These are phyloP conservation scores for Strobilomyces confusus DNA, from an alignment of 768 basidiomycete genomes.

Conservation along the genomic window DNA sequence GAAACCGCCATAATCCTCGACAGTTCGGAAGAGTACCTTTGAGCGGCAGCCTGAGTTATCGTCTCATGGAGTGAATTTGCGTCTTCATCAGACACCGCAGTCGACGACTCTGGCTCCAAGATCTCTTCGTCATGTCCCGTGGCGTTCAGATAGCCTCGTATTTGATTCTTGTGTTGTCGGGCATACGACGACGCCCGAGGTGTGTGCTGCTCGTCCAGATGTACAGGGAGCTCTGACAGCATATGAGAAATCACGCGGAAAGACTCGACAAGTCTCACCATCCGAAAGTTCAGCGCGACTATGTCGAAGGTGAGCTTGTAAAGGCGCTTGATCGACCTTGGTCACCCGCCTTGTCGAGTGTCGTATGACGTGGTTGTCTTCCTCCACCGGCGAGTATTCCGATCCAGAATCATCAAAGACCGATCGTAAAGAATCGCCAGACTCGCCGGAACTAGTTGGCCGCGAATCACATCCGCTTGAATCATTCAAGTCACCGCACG, in stretches of 20 bases:
- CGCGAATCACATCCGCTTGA: slow-evolving; percentile 19
- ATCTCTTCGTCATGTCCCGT: background rate
- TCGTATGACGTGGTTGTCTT: slow-evolving; percentile 5
- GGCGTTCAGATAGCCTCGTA: background rate
- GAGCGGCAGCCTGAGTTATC: background rate
- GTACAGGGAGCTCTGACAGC: slow-evolving; percentile 2
- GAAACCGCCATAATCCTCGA: slow-evolving; percentile 26
- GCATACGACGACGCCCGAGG: slow-evolving; percentile 12
- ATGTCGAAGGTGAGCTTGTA: background rate
- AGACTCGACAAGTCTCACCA: slow-evolving; percentile 11
- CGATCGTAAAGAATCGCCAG: slow-evolving; percentile 19
- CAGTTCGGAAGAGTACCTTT: slow-evolving; percentile 28
- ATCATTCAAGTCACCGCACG: slow-evolving; percentile 2
- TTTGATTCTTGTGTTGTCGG: slow-evolving; percentile 4
- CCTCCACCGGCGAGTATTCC: slow-evolving; percentile 30
- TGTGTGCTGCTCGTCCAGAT: slow-evolving; percentile 20
- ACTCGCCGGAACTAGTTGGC: slow-evolving; percentile 16
- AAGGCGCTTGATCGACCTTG: slow-evolving; percentile 9
- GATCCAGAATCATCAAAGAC: slow-evolving; percentile 27
- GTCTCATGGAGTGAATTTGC: background rate
- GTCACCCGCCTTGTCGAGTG: slow-evolving; percentile 3
- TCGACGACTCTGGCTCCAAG: slow-evolving; percentile 10
- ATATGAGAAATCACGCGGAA: slow-evolving; percentile 7
- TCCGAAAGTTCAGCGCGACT: background rate
- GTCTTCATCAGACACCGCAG: slow-evolving; percentile 17